These are phyloP conservation scores for Claviceps arundinis DNA, from an alignment of 2,329 filamentous ascomycete species.

Conservation along the genomic window DNA sequence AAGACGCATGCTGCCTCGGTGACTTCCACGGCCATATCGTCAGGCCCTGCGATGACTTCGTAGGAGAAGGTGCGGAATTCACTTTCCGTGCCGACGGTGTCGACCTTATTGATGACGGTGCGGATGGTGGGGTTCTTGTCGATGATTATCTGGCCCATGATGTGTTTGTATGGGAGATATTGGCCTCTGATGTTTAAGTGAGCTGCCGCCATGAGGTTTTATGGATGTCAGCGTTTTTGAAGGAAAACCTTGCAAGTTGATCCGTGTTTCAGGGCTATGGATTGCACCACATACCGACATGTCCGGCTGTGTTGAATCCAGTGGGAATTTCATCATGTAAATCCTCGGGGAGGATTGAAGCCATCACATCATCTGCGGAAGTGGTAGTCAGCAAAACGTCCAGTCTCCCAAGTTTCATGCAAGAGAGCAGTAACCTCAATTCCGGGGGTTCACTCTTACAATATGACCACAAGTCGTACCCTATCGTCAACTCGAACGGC, in stretches of 20 bases:
- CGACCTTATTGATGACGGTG: constrained; percentile 93
- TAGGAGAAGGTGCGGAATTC: constrained; percentile 87
- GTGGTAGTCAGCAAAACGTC: neutral
- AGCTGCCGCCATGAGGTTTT: constrained; percentile 30
- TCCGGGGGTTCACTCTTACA: constrained; percentile 32
- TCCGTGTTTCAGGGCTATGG: neutral
- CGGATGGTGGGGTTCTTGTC: constrained; percentile 76
- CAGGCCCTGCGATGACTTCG: constrained; percentile 71
- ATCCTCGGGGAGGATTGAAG: constrained; percentile 66
- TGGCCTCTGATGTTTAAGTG: constrained; percentile 80
- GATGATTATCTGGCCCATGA: constrained; percentile 73
- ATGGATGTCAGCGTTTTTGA: constrained; percentile 1
- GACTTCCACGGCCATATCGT: constrained; percentile 73
- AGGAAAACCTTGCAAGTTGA: neutral
- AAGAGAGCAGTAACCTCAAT: neutral
- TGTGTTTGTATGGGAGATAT: constrained; percentile 71
- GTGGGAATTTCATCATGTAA: constrained; percentile 68
- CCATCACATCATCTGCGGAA: constrained; percentile 61
- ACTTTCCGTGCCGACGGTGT: constrained; percentile 73
- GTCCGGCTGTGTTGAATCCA: constrained; percentile 80
- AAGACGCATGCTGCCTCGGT: constrained; percentile 78
- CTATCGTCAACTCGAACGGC: constrained; percentile 61
- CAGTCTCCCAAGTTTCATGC: neutral
- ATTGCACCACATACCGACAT: constrained; percentile 50
- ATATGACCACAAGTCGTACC: constrained; percentile 81